Percentiles rank a stretch among this genome's conserved stretches.
Conservation (phyloP, 345 rosid genomes). For the Boechera divaricarpa region DNA sequence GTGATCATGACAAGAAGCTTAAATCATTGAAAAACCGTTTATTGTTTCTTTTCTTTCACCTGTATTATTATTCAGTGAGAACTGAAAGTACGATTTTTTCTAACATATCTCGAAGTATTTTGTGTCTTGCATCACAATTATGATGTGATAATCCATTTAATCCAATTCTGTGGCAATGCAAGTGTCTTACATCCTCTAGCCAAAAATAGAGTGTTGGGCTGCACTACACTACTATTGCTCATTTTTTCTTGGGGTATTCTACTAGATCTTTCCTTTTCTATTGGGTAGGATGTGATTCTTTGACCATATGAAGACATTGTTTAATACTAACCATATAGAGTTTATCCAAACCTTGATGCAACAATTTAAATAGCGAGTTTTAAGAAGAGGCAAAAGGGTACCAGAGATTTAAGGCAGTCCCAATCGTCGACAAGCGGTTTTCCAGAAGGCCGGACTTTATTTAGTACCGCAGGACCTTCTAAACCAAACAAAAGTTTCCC, state of each 20-base stretch:
- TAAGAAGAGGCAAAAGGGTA: conserved; percentile 32
- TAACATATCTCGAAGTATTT: not conserved
- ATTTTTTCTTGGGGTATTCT: not conserved
- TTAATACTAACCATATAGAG: not conserved
- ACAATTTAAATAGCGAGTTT: not conserved
- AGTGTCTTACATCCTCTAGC: not conserved
- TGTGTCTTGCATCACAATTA: not conserved
- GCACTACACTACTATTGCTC: not conserved
- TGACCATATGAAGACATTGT: not conserved
- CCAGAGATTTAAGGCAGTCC: conserved; percentile 84
- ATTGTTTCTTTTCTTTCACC: too few relatives aligned
- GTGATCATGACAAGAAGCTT: conserved; percentile 20
- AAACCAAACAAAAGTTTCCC: conserved; percentile 83
- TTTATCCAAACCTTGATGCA: not conserved
- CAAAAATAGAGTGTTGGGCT: not conserved
- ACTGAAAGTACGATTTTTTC: not conserved
- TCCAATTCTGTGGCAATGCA: too few relatives aligned
- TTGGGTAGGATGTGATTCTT: not conserved
- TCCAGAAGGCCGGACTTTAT: conserved; percentile 62
- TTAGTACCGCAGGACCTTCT: conserved; percentile 62
- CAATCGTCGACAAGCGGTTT: conserved; percentile 91
- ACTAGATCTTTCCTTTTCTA: not conserved
- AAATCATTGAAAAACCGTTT: not conserved
- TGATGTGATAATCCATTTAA: not conserved
- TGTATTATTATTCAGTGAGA: not conserved